Evolutionary conservation across 2,329 filamentous ascomycete species (phyloP).

Genomic region (Fusarium graminum): DNA sequence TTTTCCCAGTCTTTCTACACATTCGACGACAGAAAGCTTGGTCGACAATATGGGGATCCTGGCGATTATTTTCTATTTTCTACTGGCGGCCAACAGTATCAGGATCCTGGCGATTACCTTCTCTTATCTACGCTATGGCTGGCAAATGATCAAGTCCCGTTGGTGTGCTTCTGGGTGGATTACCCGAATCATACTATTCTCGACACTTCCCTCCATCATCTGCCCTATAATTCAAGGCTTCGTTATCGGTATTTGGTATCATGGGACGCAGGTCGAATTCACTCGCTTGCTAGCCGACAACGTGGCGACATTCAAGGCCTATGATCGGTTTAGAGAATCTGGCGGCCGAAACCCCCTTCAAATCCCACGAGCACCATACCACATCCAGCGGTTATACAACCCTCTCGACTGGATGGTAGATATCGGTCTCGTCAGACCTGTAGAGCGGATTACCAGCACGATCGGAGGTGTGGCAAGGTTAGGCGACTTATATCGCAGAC

Average conservation of each 20-base stretch:
- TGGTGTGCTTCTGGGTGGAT: no score
- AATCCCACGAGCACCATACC: neutral
- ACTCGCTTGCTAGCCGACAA: accelerated
- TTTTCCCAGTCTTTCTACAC: no score
- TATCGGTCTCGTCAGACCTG: neutral
- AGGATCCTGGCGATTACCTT: no score
- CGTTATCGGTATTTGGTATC: neutral
- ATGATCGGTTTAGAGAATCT: neutral
- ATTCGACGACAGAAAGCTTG: no score
- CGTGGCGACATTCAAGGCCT: neutral
- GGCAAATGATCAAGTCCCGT: no score
- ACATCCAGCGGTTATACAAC: neutral
- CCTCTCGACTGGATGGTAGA: neutral
- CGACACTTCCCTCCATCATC: neutral
- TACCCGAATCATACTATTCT: neutral
- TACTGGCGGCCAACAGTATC: no score
- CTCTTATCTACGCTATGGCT: no score
- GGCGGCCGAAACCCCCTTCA: neutral
- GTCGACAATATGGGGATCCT: no score
- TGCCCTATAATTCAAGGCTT: neutral
- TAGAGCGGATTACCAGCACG: neutral
- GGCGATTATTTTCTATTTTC: no score
- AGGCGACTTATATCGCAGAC: neutral
- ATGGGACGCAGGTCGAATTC: accelerated
- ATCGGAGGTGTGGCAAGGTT: accelerated